phyloP scores from a whole-genome alignment of 495 filamentous ascomycete species.

The Hypomontagnella monticulosa region DNA sequence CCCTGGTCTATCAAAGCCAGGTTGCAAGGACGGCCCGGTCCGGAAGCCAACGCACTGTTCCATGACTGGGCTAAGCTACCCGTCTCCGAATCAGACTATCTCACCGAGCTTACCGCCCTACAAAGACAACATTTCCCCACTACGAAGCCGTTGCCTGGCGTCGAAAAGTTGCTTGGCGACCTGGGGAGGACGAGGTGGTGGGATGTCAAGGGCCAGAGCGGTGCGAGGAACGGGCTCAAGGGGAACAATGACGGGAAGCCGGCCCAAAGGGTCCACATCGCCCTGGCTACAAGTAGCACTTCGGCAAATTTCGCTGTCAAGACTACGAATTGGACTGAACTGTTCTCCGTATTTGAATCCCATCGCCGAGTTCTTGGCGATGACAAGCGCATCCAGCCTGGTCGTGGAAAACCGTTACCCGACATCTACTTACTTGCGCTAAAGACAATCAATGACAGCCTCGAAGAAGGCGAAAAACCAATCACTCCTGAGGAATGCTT shows the following conservation, averaged over 20 bases:
- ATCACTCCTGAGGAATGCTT: conserved; percentile 88
- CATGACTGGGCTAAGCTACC: conserved; percentile 87
- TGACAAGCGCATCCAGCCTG: conserved; percentile 79
- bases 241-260: conserved; percentile 41
- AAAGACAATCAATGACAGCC: conserved; percentile 78
- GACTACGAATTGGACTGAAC: conserved; percentile 72
- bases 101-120: conserved; percentile 63
- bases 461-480: conserved; percentile 70
- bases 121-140: conserved; percentile 76
- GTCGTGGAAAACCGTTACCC: conserved; percentile 89
- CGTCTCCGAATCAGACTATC: conserved; percentile 72
- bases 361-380: conserved; percentile 83
- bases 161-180: conserved; percentile 69
- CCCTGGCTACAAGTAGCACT: conserved; percentile 85
- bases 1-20: conserved; percentile 96
- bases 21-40: conserved; percentile 88
- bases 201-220: conserved; percentile 43
- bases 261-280: conserved; percentile 73
- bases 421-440: conserved; percentile 95
- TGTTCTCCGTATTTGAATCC: conserved; percentile 78
- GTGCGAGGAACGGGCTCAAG: conserved; percentile 27
- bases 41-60: conserved; percentile 65
- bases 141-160: conserved; percentile 81
- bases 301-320: conserved; percentile 79
- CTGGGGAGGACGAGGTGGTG: conserved; percentile 60